phyloP scores from a whole-genome alignment of 2,329 filamentous ascomycete species.

The Ascochyta koolunga region DNA sequence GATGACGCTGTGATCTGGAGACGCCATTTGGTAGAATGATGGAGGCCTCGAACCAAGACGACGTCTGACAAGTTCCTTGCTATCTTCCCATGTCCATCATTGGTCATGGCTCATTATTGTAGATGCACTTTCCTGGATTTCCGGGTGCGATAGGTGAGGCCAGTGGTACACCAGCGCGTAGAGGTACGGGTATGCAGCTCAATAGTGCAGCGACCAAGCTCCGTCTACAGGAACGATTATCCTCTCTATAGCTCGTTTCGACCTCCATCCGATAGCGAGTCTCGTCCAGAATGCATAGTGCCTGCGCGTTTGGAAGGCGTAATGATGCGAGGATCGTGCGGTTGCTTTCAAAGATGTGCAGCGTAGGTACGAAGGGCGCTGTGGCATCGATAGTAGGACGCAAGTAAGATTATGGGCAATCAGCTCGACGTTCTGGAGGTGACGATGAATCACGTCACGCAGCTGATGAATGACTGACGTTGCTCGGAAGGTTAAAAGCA shows the following conservation, averaged over 20 bases:
- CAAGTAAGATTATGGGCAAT: background rate
- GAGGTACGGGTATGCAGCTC: slow-evolving; percentile 13
- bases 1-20: background rate
- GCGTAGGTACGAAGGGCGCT: slow-evolving; percentile 1
- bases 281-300: slow-evolving; percentile 22
- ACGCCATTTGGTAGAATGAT: slow-evolving; percentile 1
- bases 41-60: slow-evolving; percentile 32
- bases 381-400: background rate
- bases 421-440: background rate
- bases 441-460: background rate
- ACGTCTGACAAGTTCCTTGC: slow-evolving; percentile 21
- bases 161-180: background rate
- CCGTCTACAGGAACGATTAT: slow-evolving; percentile 7
- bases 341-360: slow-evolving; percentile 1
- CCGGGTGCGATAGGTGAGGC: slow-evolving; percentile 3
- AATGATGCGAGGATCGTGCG: slow-evolving; percentile 13
- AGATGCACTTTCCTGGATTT: slow-evolving; percentile 24
- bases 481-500: background rate
- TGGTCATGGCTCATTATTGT: slow-evolving; percentile 30
- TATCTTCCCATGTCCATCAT: slow-evolving; percentile 26
- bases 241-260: background rate
- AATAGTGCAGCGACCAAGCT: slow-evolving; percentile 11
- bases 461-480: slow-evolving; percentile 7
- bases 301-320: slow-evolving; percentile 22
- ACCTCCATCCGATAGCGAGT: slow-evolving; percentile 22